Evolutionary conservation across 495 filamentous ascomycete species (phyloP).

Genomic region (Penicillium maclennaniae): DNA sequence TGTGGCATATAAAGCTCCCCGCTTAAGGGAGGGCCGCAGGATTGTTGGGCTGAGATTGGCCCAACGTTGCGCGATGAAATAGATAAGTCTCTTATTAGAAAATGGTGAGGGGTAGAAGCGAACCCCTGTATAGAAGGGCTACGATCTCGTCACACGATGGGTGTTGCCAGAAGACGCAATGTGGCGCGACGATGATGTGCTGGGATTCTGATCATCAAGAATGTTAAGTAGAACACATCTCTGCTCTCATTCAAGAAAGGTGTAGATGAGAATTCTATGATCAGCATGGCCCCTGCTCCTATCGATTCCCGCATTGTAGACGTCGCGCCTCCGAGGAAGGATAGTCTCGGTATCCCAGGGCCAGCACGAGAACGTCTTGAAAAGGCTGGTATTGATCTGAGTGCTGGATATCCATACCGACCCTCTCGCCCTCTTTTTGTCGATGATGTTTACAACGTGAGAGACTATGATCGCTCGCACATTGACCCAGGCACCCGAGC

Average conservation of each 20-base stretch:
- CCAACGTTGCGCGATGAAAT: background rate
- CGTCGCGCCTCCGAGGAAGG: constrained; percentile 56
- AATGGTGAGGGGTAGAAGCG: constrained; percentile 4
- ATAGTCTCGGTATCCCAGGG: constrained; percentile 55
- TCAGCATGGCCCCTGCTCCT: constrained; percentile 42
- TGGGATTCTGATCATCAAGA: constrained; percentile 27
- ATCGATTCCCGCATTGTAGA: constrained; percentile 59
- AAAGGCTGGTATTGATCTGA: constrained; percentile 61
- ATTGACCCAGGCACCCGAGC: constrained; percentile 61
- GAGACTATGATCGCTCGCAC: constrained; percentile 53
- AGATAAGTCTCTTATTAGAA: background rate
- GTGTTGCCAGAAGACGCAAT: constrained; percentile 18
- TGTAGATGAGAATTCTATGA: too few species aligned
- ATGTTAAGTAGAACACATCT: background rate
- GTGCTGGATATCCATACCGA: constrained; percentile 63
- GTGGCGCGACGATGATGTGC: constrained; percentile 29
- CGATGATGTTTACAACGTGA: constrained; percentile 62
- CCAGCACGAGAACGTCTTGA: constrained; percentile 53
- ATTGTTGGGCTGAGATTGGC: background rate
- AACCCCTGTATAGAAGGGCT: background rate
- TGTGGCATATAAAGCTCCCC: constrained; percentile 9
- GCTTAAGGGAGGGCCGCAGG: background rate
- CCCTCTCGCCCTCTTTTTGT: constrained; percentile 61
- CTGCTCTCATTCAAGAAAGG: too few species aligned
- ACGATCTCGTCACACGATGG: background rate